Evolutionary conservation across 306 rosid species (phyloP).

Genomic region (Canavalia ensiformis): DNA sequence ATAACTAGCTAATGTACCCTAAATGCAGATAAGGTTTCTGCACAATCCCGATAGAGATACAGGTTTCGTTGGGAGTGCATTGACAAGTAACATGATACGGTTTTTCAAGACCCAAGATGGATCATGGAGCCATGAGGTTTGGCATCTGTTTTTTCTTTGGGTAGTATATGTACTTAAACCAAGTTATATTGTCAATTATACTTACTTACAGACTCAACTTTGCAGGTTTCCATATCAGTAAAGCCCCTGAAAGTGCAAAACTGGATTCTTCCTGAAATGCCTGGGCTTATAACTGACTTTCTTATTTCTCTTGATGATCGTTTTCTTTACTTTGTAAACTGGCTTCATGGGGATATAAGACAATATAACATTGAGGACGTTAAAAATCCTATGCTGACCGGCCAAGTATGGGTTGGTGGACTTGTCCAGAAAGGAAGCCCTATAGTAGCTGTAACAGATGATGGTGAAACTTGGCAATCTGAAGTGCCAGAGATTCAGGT

Average conservation of each 20-base stretch:
- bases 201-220: constrained; percentile 29
- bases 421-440: constrained; percentile 82
- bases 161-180: constrained; percentile 3
- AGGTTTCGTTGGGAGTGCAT: constrained; percentile 90
- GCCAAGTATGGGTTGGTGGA: constrained; percentile 96
- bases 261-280: constrained; percentile 97
- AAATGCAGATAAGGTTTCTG: constrained; percentile 81
- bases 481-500: constrained; percentile 92
- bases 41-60: constrained; percentile 95
- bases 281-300: constrained; percentile 93
- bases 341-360: constrained; percentile 98
- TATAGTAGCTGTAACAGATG: constrained; percentile 66
- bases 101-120: constrained; percentile 79
- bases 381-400: constrained; percentile 69
- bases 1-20: background rate
- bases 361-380: constrained; percentile 88
- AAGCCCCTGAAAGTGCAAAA: constrained; percentile 85
- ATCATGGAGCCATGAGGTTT: constrained; percentile 92
- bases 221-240: constrained; percentile 77
- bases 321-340: constrained; percentile 84
- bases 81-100: constrained; percentile 88
- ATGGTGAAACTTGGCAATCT: constrained; percentile 76
- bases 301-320: constrained; percentile 92
- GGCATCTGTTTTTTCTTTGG: background rate
- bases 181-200: background rate